Conservation (phyloP, 108 stramenopile species). For the Fragilariopsis cylindrus region DNA sequence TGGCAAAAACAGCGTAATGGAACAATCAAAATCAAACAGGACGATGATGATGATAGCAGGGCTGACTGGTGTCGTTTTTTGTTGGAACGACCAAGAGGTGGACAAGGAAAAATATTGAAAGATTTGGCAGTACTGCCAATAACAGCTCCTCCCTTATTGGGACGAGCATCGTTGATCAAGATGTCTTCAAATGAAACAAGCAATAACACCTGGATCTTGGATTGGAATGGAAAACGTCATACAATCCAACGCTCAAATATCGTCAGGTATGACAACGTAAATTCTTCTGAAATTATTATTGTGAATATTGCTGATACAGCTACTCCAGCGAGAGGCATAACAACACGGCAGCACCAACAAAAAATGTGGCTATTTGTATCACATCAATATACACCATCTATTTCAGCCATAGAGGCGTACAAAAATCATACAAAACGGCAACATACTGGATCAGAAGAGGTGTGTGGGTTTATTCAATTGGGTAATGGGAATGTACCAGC, state of each 20-base stretch:
- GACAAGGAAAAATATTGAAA: background rate
- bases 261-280: background rate
- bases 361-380: background rate
- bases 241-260: background rate
- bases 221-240: conserved; percentile 14
- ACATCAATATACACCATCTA: background rate
- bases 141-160: conserved; percentile 19
- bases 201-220: conserved; percentile 8
- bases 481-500: background rate
- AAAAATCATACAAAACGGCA: conserved; percentile 4
- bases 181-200: background rate
- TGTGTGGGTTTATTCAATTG: conserved; percentile 2
- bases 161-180: conserved; percentile 3
- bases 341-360: background rate
- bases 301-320: background rate
- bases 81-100: conserved; percentile 7
- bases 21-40: background rate
- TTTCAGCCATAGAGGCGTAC: background rate
- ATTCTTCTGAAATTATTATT: background rate
- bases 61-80: background rate
- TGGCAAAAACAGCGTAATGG: background rate
- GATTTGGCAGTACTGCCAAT: conserved; percentile 14
- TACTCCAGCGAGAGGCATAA: background rate
- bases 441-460: conserved; percentile 12
- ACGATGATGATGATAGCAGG: background rate